Evolutionary conservation across 1,284 basidiomycete species (phyloP).

Genomic region (Pseudomicrostroma phylloplanum): DNA sequence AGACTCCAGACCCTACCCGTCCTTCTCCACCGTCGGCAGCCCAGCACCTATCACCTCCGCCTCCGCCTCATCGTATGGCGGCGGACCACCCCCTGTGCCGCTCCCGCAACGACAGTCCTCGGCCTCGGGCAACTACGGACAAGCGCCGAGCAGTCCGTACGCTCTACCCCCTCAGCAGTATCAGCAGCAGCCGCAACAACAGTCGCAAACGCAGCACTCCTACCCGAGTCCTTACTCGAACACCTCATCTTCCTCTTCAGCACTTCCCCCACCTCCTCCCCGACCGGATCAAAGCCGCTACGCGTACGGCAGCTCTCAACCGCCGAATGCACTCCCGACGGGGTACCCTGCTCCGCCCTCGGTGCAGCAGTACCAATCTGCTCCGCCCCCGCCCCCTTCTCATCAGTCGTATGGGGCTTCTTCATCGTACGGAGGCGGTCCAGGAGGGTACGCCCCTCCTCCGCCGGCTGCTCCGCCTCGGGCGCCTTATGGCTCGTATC

Average conservation of each 20-base stretch:
- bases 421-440: too few species aligned
- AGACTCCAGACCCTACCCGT: neutral
- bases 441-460: too few species aligned
- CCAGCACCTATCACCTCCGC: neutral
- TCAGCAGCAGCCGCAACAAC: slow-evolving; percentile 14
- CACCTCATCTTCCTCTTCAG: neutral
- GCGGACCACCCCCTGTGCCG: neutral
- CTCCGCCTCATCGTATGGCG: neutral
- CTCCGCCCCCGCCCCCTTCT: neutral
- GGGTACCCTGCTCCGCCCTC: neutral
- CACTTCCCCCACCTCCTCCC: slow-evolving; percentile 4
- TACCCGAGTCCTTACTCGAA: neutral
- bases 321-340: neutral
- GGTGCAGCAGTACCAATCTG: too few species aligned
- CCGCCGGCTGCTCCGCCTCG: too few species aligned
- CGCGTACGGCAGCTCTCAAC: slow-evolving; percentile 8
- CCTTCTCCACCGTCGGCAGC: too few species aligned
- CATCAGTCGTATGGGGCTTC: slow-evolving; percentile 2
- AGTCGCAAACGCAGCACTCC: slow-evolving; percentile 8
- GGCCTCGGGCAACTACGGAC: neutral
- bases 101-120: neutral
- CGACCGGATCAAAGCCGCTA: neutral
- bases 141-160: neutral
- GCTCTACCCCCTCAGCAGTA: slow-evolving; percentile 12
- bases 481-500: neutral